Conservation (phyloP, 2,329 filamentous ascomycete species). For the Akanthomyces muscarius region DNA sequence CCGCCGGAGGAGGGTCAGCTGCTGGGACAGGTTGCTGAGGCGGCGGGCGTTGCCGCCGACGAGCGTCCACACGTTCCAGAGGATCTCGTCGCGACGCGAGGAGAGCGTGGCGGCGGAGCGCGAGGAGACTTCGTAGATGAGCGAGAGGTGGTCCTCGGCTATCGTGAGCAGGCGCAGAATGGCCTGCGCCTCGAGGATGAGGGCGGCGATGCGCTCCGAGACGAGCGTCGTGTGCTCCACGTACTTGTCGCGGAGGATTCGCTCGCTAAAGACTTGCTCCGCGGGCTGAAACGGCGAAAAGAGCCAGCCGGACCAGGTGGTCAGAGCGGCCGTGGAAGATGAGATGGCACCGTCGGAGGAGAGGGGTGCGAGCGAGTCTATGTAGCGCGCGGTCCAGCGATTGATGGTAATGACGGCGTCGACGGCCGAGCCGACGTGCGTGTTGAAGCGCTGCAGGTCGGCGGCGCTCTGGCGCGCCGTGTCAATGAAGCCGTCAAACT, state of each 20-base stretch:
- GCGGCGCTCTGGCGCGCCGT: conserved; percentile 60
- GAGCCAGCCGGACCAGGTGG: conserved; percentile 39
- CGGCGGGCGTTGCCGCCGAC: conserved; percentile 64
- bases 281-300: conserved; percentile 62
- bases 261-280: conserved; percentile 46
- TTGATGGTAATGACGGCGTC: conserved; percentile 73
- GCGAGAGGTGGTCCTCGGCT: conserved; percentile 64
- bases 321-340: conserved; percentile 33
- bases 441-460: conserved; percentile 72
- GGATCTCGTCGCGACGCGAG: conserved; percentile 59
- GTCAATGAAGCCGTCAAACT: conserved; percentile 73
- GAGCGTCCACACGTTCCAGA: conserved; percentile 67
- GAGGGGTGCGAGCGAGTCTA: conserved; percentile 54
- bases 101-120: conserved; percentile 58
- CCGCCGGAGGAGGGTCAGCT: conserved; percentile 60
- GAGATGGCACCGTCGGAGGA: conserved; percentile 23
- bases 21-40: conserved; percentile 57
- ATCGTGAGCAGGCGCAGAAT: conserved; percentile 62
- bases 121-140: conserved; percentile 66
- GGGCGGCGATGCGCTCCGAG: conserved; percentile 61
- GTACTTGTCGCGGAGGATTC: conserved; percentile 67
- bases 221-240: conserved; percentile 67
- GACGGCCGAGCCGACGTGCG: conserved; percentile 67
- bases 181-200: conserved; percentile 68
- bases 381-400: conserved; percentile 67